phyloP scores from a whole-genome alignment of 2,329 filamentous ascomycete genomes.

The Exophiala mesophila region DNA sequence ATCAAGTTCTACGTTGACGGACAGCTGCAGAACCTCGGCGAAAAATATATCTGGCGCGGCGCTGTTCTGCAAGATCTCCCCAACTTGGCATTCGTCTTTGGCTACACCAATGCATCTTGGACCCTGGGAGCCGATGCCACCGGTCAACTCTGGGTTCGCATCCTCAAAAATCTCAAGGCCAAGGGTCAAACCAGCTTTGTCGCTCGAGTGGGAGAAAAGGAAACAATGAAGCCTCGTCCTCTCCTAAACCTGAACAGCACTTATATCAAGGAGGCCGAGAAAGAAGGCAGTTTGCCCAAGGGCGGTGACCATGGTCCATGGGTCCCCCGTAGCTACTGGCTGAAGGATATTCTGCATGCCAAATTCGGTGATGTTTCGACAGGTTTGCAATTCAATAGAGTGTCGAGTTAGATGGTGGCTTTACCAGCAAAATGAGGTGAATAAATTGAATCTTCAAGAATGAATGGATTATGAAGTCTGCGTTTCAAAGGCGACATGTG shows the following conservation, averaged over 20 bases:
- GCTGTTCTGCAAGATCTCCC: constrained; percentile 43
- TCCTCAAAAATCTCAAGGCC: constrained; percentile 29
- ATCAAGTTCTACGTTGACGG: constrained; percentile 36
- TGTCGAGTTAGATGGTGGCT: constrained; percentile 17
- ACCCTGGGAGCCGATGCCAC: constrained; percentile 43
- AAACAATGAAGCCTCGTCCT: constrained; percentile 16
- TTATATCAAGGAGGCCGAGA: constrained; percentile 35
- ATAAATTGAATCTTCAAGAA: too few relatives aligned
- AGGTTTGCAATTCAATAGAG: constrained; percentile 19
- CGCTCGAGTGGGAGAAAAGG: constrained; percentile 13
- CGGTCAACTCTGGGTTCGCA: constrained; percentile 35
- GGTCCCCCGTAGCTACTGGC: constrained; percentile 36
- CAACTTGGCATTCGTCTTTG: constrained; percentile 39
- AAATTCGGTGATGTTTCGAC: constrained; percentile 30
- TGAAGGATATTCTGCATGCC: constrained; percentile 37
- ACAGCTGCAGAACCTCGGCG: constrained; percentile 28
- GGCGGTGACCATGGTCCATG: constrained; percentile 38
- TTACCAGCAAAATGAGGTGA: too few relatives aligned
- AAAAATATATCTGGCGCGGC: constrained; percentile 42
- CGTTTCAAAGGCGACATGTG: too few relatives aligned
- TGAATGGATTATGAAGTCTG: too few relatives aligned
- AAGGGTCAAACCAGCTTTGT: constrained; percentile 18
- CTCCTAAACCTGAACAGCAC: constrained; percentile 39
- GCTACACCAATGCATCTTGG: constrained; percentile 43
- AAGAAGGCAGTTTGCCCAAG: constrained; percentile 31